Base-by-base conservation (phyloP, 176 grass and related monocot species). In the Carex cristatella region DNA sequence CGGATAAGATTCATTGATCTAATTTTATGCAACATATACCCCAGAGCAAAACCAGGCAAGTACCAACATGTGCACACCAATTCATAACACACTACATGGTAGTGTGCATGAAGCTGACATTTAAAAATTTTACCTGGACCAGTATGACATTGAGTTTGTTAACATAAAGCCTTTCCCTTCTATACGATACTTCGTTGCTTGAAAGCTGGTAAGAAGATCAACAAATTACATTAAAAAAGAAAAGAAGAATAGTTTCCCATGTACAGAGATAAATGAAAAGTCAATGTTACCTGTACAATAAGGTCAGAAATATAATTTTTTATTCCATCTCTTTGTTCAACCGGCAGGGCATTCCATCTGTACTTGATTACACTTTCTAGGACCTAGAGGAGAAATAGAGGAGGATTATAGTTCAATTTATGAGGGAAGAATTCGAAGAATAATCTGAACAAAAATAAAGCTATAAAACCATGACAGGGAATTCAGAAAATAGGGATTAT, bases 301-400 rank as follows among this genome's bases (percentile, higher is more conserved):
- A 99, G 90, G 69, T 96, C 93, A 15, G 97, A 99, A 84, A 99
- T 92, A 65, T 99, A 99, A 87, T 96, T 99, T 87, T 99, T 99
- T 54, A 99, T 99, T 63, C 97, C 97, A 82, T 99, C 97, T 67
- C 97, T 87, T 73, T 99, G 97, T 86, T 99, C 97, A 56, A 89
- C 87, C 7, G 97, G 97, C 42, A 99, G 70, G 1, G 91, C 97
- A 28, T 99, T 99, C 97, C 97, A 99, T 84, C 90, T 94, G 72
- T 99, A 99, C 79, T 99, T 99, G 73, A 99, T 99, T 79, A 99
- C 97, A 88, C 93, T 99, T 90, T 99, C 97, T 86, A 99, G 87
- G 59, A 99, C 93, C 97, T 99, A 81, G 18, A 90, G 78, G 51
- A 46, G 40, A 83, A 69, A 46, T 35, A 56, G 1, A 27, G 23